Evolutionary conservation across 371 early-diverging fungal species (phyloP), one percentile per base, ranked within the genome.

Genomic region (Circinella umbellata): DNA sequence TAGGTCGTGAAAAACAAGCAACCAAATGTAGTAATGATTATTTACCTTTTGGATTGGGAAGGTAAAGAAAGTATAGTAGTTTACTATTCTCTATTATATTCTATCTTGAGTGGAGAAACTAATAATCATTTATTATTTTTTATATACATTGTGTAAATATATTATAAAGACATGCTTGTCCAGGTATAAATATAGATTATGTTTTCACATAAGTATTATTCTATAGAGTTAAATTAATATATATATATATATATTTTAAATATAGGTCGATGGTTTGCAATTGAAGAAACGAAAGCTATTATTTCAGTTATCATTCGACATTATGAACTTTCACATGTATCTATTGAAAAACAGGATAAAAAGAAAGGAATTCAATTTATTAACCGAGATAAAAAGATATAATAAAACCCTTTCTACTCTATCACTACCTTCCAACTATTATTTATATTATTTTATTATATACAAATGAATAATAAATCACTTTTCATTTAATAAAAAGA

Each of bases 11-110:
- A 14, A 84, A 82, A 64, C 48, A 71, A 3, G 73, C 82, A 0
- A 80, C 79, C 18, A 83, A 82, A 59, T 69, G 80, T 34, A 73
- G 76, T 9, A 48, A 61, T 0, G 82, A 85, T 47, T 83, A 73
- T 67, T 37, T 86, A 4, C 2, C 68, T 1, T 89, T 88, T 71
- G 89, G 89, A 20, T 73, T 86, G 67, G 89, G 89, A 74, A 85
- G 74, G 74, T 80, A n/a, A n/a, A n/a, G n/a, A n/a, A n/a, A n/a
- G n/a, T n/a, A n/a, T n/a, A n/a, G n/a, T n/a, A n/a, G n/a, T n/a
- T n/a, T n/a, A n/a, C n/a, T n/a, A n/a, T n/a, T n/a, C n/a, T n/a
- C n/a, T n/a, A n/a, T n/a, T n/a, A n/a, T n/a, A n/a, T n/a, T n/a
- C n/a, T n/a, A n/a, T n/a, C n/a, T n/a, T n/a, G n/a, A n/a, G n/a